Conservation (phyloP, 169 alveolate genomes). For the Plasmodium vivax region DNA sequence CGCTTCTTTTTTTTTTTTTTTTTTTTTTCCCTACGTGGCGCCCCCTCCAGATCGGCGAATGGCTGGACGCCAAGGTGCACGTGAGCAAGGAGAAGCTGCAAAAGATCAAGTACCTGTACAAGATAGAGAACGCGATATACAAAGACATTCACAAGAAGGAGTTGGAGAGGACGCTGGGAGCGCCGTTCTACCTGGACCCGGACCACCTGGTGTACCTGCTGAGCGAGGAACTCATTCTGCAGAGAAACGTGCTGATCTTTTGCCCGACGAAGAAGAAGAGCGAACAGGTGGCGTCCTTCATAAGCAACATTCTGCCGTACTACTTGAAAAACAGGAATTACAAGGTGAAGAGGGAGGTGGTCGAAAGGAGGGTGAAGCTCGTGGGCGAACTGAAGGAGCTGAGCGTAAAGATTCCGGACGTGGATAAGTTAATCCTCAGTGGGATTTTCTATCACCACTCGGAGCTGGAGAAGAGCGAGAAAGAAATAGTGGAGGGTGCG, state of each 20-base stretch:
- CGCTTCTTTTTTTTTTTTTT: background rate
- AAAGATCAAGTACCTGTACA: slow-evolving; percentile 49
- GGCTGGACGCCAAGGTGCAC: slow-evolving; percentile 62
- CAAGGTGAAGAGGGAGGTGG: background rate
- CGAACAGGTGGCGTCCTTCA: slow-evolving; percentile 40
- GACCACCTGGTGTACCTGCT: slow-evolving; percentile 43
- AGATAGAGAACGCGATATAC: slow-evolving; percentile 34
- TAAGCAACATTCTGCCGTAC: slow-evolving; percentile 24
- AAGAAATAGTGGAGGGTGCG: slow-evolving; percentile 44
- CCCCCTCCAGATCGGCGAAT: slow-evolving; percentile 23
- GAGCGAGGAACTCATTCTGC: slow-evolving; percentile 53
- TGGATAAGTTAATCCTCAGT: slow-evolving; percentile 41
- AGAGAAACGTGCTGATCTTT: slow-evolving; percentile 63
- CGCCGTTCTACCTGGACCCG: slow-evolving; percentile 16
- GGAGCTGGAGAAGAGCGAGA: slow-evolving; percentile 23
- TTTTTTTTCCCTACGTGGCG: background rate
- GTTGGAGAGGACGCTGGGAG: slow-evolving; percentile 26
- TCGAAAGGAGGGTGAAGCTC: slow-evolving; percentile 11
- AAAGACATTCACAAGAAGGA: slow-evolving; percentile 20
- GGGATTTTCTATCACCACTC: slow-evolving; percentile 74
- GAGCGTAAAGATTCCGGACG: background rate
- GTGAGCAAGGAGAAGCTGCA: slow-evolving; percentile 33
- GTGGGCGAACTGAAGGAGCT: slow-evolving; percentile 18
- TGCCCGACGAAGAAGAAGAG: slow-evolving; percentile 45
- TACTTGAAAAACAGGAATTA: slow-evolving; percentile 27